Percentiles rank a stretch among this genome's conserved stretches.
phyloP scores from a whole-genome alignment of 331 rosid species.

The Telfairia occidentalis region DNA sequence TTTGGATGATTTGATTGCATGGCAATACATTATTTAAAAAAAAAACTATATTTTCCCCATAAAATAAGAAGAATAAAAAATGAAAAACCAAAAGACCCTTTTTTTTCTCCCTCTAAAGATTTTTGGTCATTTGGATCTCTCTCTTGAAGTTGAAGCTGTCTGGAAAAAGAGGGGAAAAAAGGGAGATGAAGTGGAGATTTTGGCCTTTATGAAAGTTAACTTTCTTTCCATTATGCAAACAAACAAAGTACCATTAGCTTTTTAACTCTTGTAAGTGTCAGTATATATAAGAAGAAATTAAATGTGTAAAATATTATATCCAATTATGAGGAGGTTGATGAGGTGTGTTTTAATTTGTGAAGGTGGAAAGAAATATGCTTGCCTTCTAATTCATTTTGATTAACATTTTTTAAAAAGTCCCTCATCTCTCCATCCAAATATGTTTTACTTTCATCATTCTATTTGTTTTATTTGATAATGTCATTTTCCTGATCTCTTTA shows the following conservation, averaged over 20 bases:
- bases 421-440: neutral
- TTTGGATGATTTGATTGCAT: neutral
- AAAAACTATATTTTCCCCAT: too few relatives aligned
- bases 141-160: neutral
- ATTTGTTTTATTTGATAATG: neutral
- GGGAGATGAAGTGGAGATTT: neutral
- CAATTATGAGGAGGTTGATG: constrained; percentile 2
- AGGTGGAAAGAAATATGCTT: constrained; percentile 8
- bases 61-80: too few relatives aligned
- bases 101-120: neutral
- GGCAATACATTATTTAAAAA: neutral
- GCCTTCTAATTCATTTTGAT: neutral
- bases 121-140: neutral
- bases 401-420: neutral
- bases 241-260: neutral
- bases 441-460: neutral
- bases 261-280: neutral
- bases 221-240: constrained; percentile 1
- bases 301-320: neutral
- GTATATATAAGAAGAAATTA: neutral
- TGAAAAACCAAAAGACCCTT: neutral
- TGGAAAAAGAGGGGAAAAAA: neutral
- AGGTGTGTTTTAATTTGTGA: neutral
- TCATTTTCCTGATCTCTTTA: neutral
- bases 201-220: neutral